Conservation (phyloP, 1,139 yeast genomes). For the Magnusiomyces tetraspermus region DNA sequence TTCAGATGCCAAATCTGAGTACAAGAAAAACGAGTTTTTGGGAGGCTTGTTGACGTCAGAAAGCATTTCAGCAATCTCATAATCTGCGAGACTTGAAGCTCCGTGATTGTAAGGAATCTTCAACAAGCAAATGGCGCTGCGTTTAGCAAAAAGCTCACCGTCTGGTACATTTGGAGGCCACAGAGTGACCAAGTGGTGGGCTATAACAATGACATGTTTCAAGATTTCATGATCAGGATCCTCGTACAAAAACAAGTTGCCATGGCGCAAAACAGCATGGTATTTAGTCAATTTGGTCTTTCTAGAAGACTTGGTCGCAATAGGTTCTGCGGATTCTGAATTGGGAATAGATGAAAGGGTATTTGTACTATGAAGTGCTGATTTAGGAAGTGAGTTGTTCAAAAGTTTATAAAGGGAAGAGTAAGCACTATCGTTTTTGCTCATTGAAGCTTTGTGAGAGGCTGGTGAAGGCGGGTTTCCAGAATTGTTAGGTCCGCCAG, state of each 20-base stretch:
- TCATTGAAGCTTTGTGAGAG: conserved; percentile 25
- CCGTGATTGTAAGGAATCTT: conserved; percentile 15
- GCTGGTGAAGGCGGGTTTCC: conserved; percentile 25
- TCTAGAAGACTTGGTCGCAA: conserved; percentile 5
- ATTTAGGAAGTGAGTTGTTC: conserved; percentile 21
- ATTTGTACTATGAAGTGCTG: conserved; percentile 10
- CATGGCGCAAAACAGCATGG: conserved; percentile 49
- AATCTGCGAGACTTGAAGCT: conserved; percentile 9
- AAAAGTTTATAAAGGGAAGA: conserved; percentile 52
- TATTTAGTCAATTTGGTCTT: conserved; percentile 26
- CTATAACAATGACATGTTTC: conserved; percentile 68
- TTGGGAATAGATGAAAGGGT: neutral
- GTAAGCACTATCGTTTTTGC: conserved; percentile 46
- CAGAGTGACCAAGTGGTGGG: conserved; percentile 57
- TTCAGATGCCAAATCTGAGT: conserved; percentile 65
- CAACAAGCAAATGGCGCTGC: conserved; percentile 62
- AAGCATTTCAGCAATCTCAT: conserved; percentile 15
- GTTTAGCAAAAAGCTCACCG: conserved; percentile 68
- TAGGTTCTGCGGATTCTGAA: neutral
- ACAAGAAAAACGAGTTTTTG: conserved; percentile 57
- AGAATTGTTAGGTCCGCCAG: conserved; percentile 26
- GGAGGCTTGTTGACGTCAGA: conserved; percentile 34
- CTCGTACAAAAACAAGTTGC: conserved; percentile 72
- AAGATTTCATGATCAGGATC: conserved; percentile 59
- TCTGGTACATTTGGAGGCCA: conserved; percentile 78